Conservation (phyloP, 129 eudicot species). For the Helianthus tuberosus region DNA sequence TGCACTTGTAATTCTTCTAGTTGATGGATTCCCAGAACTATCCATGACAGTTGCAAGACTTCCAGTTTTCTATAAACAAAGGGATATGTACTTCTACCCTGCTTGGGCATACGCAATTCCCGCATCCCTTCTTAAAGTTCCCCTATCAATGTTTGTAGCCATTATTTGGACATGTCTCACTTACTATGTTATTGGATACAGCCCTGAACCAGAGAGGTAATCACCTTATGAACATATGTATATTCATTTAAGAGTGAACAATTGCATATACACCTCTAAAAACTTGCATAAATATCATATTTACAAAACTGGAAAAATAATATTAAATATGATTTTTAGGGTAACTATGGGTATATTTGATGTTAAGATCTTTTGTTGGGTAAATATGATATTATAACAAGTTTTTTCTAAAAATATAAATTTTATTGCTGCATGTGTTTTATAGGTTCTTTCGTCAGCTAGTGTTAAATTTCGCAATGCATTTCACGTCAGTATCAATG, state of each 20-base stretch:
- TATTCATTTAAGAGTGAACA: not conserved
- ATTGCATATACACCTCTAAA: too few relatives aligned
- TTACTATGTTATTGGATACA: constrained; percentile 62
- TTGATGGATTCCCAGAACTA: constrained; percentile 70
- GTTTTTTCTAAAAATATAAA: not conserved
- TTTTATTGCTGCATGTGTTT: not conserved
- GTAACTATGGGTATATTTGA: too few relatives aligned
- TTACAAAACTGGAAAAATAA: too few relatives aligned
- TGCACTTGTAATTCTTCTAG: constrained; percentile 54
- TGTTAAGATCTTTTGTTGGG: too few relatives aligned
- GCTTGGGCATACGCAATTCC: constrained; percentile 85
- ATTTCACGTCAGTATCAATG: constrained; percentile 55
- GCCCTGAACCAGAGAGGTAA: constrained; percentile 74
- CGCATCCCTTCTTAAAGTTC: constrained; percentile 69
- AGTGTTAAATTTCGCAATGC: constrained; percentile 47
- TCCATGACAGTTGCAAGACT: constrained; percentile 65
- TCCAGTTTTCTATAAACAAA: constrained; percentile 66
- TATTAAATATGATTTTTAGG: too few relatives aligned
- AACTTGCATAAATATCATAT: too few relatives aligned
- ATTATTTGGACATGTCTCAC: constrained; percentile 62
- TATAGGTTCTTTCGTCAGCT: constrained; percentile 65
- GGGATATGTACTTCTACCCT: constrained; percentile 72
- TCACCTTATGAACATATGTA: constrained; percentile 8
- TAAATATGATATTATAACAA: too few relatives aligned
- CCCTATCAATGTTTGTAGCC: constrained; percentile 55